Evolutionary conservation across 306 rosid genomes (phyloP).

Genomic region (Inga oerstediana): DNA sequence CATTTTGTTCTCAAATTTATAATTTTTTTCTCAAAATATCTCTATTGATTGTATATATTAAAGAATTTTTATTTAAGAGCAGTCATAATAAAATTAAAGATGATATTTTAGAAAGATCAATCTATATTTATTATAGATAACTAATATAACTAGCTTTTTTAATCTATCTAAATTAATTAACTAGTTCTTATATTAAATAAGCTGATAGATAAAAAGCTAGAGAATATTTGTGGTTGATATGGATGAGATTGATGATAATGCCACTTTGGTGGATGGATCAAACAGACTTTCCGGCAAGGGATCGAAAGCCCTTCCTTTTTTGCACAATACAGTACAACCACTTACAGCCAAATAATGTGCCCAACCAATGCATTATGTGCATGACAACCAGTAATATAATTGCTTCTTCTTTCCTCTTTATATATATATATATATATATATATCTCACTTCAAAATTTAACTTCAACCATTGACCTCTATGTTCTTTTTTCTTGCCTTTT

Average conservation of each 20-base stretch:
- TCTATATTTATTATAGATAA: too few relatives aligned
- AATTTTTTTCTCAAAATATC: too few relatives aligned
- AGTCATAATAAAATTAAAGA: too few relatives aligned
- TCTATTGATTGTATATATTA: too few relatives aligned
- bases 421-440: too few relatives aligned
- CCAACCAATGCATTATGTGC: constrained; percentile 1
- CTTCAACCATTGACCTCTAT: neutral
- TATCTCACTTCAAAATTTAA: neutral
- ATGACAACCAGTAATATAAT: neutral
- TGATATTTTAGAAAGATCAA: too few relatives aligned
- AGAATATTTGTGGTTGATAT: neutral
- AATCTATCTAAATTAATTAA: too few relatives aligned
- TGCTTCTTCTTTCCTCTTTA: neutral
- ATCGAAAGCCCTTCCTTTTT: constrained; percentile 30
- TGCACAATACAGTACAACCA: neutral
- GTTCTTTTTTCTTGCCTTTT: too few relatives aligned
- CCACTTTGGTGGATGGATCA: constrained; percentile 26
- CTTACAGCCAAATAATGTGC: constrained; percentile 5
- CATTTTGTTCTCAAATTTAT: too few relatives aligned
- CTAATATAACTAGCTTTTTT: too few relatives aligned
- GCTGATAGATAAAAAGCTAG: neutral
- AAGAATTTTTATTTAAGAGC: too few relatives aligned
- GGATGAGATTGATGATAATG: neutral
- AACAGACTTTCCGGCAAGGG: constrained; percentile 38
- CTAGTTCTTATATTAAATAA: too few relatives aligned